These are phyloP conservation scores for Quercus ilex DNA, from an alignment of 306 rosid species.

Conservation along the genomic window DNA sequence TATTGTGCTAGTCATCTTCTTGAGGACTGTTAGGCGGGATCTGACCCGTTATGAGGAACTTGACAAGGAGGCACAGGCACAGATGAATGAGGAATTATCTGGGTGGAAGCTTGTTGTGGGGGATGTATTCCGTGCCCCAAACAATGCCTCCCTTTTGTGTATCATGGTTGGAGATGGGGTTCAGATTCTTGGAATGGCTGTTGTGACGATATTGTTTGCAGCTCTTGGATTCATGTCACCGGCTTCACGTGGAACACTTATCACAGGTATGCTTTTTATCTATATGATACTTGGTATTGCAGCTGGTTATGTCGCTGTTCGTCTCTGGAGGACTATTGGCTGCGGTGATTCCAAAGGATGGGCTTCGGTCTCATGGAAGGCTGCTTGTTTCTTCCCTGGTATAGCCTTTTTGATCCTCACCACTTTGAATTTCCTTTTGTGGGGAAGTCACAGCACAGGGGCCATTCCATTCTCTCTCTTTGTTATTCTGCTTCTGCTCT, in stretches of 20 bases:
- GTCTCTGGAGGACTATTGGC: slow-evolving; percentile 86
- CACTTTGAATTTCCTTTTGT: slow-evolving; percentile 73
- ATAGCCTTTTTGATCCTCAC: slow-evolving; percentile 84
- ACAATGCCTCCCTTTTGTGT: slow-evolving; percentile 67
- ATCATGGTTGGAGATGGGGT: slow-evolving; percentile 92
- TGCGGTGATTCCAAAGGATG: slow-evolving; percentile 75
- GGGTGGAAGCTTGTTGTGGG: slow-evolving; percentile 99
- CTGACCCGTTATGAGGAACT: slow-evolving; percentile 93
- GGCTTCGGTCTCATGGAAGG: slow-evolving; percentile 81
- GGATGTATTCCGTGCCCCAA: slow-evolving; percentile 95
- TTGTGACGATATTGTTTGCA: slow-evolving; percentile 93
- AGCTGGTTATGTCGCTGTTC: slow-evolving; percentile 93
- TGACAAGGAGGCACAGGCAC: slow-evolving; percentile 98
- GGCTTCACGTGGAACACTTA: slow-evolving; percentile 88
- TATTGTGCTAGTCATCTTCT: slow-evolving; percentile 85
- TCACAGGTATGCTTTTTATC: slow-evolving; percentile 91
- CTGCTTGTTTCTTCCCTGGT: slow-evolving; percentile 96
- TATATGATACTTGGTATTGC: slow-evolving; percentile 87
- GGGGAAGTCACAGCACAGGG: slow-evolving; percentile 98
- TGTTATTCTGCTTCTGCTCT: slow-evolving; percentile 69
- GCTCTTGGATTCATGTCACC: slow-evolving; percentile 99
- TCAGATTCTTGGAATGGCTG: slow-evolving; percentile 97
- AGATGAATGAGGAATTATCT: slow-evolving; percentile 95
- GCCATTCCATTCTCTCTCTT: slow-evolving; percentile 91
- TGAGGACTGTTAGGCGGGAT: slow-evolving; percentile 92